phyloP scores from a whole-genome alignment of 176 grass and related monocot genomes.

The Guadua angustifolia region DNA sequence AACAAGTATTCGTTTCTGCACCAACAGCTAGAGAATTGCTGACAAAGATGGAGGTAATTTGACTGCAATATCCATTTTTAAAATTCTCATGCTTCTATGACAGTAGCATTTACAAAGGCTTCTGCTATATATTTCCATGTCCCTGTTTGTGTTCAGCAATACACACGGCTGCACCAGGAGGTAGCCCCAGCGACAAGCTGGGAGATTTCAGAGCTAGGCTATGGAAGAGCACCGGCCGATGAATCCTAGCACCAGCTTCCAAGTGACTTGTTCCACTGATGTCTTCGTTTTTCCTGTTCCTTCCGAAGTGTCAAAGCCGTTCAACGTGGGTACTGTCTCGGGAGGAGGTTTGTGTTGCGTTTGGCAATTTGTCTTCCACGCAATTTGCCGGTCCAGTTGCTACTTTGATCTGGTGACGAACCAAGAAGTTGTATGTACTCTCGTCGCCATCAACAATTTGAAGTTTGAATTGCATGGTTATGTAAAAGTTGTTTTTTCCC shows the following conservation, averaged over 20 bases:
- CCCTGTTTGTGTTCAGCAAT: conserved; percentile 47
- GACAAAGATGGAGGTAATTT: conserved; percentile 77
- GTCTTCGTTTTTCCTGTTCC: neutral
- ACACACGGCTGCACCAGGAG: conserved; percentile 67
- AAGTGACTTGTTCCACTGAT: neutral
- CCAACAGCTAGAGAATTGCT: conserved; percentile 65
- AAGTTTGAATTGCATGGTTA: neutral
- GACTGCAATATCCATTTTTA: neutral
- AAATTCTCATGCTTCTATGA: no score
- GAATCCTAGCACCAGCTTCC: neutral
- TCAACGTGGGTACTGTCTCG: neutral
- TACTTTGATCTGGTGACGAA: neutral
- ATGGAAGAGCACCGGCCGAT: conserved; percentile 31
- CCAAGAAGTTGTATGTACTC: neutral
- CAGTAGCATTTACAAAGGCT: neutral
- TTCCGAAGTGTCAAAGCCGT: neutral
- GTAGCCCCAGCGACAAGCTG: conserved; percentile 64
- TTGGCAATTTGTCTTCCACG: neutral
- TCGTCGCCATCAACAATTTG: neutral
- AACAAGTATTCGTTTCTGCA: conserved; percentile 70
- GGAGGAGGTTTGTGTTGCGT: neutral
- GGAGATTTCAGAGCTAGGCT: conserved; percentile 68
- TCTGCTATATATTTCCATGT: neutral
- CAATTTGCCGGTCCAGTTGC: neutral
- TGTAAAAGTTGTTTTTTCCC: neutral